Base-by-base conservation (phyloP, 2,329 filamentous ascomycete genomes). In the Penicillium thymicola region DNA sequence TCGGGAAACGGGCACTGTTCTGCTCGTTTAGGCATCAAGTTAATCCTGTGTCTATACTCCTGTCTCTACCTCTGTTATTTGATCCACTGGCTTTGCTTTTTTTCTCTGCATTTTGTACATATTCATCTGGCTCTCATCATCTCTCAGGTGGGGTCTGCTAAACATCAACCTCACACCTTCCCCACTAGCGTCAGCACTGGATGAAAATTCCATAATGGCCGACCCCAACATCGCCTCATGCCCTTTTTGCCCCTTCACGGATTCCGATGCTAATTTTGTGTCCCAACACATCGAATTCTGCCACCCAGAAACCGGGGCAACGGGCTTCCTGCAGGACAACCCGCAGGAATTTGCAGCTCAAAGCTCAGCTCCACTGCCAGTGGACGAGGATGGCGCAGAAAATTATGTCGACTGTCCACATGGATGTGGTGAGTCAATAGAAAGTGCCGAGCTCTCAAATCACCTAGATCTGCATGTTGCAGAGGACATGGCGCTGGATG, bases 381-480 rank as follows among this genome's bases (percentile, higher is more conserved):
- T n/a, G 34, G 40, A 62, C 7, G 62, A 66, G 5, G 48, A n/a
- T 46, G 54, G 49, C 7, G 54, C 57, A 13, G 55, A 63, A 11
- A 64, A 66, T 49, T 85, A 84, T 65, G 74, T 79, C 23, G 75
- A 80, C 41, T 87, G 85, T 63, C 79, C 82, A 34, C 79, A 82
- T 16, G 81, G 78, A 23, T 89, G 87, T 66, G 82, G 82, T 32
- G 85, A 89, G 68, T 68, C 78, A n/a, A 69, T 87, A 21, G 71
- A 77, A 7, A 64, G 76, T 8, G 69, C 74, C 16, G 82, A 87
- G 63, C 73, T 88, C 36, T 78, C 82, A 16, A 79, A 76, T 43
- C 86, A 89, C 66, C 65, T 87, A 36, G 82, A 86, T 63, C 74
- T 87, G 54, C 85, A 88, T 66, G 67, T 74, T 45, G 78, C 79